Percentiles rank a stretch among this genome's conserved stretches.
Evolutionary conservation across 495 filamentous ascomycete species (phyloP).

Genomic region (Bacidia gigantensis): DNA sequence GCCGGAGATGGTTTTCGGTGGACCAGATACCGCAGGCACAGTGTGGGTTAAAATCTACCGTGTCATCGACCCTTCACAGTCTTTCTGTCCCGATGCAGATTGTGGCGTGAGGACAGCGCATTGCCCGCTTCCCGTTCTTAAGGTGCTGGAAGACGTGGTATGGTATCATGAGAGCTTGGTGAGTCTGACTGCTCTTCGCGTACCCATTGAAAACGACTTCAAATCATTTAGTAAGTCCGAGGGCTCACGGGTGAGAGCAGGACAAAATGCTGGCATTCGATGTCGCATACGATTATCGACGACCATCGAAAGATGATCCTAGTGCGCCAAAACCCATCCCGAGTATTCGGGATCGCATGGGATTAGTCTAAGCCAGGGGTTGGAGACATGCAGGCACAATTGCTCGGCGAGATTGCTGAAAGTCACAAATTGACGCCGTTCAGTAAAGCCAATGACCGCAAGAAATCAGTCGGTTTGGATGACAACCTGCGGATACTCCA

Average conservation of each 20-base stretch:
- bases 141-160: neutral
- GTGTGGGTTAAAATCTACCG: neutral
- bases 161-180: constrained; percentile 1
- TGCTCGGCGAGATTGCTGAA: no score
- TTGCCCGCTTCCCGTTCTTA: neutral
- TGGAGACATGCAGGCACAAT: no score
- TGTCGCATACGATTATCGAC: neutral
- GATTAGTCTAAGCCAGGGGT: neutral
- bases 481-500: no score
- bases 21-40: neutral
- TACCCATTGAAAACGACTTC: no score
- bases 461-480: no score
- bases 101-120: neutral
- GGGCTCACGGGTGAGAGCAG: no score
- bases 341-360: neutral
- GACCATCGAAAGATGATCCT: neutral
- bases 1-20: neutral
- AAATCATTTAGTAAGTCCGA: no score
- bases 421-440: no score
- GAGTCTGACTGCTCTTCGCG: neutral
- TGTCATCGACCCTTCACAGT: neutral
- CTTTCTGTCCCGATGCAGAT: neutral
- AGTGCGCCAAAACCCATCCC: neutral
- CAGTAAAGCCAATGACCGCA: no score
- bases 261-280: neutral